Evolutionary conservation across 2,329 filamentous ascomycete genomes (phyloP).

Genomic region (Cercospora sesami): DNA sequence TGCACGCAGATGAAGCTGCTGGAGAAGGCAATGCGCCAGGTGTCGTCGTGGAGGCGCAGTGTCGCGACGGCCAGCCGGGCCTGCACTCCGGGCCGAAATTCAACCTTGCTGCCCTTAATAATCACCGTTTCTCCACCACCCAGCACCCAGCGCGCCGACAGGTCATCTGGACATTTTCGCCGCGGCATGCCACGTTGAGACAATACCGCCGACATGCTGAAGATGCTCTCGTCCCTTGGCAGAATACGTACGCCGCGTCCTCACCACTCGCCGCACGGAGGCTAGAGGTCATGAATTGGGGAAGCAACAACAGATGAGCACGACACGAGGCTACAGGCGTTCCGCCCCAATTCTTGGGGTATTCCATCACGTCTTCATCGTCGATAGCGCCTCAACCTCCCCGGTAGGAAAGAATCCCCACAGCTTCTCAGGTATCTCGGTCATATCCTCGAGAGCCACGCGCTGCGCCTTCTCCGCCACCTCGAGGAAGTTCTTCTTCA

Average conservation of each 20-base stretch:
- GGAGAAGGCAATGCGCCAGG: not conserved
- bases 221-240: not conserved
- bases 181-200: not conserved
- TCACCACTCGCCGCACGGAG: not conserved
- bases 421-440: slow-evolving; percentile 17
- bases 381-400: slow-evolving; percentile 8
- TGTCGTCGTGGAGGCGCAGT: not conserved
- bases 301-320: not conserved
- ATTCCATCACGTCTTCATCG: slow-evolving; percentile 33
- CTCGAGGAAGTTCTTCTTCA: slow-evolving; percentile 20
- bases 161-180: not conserved
- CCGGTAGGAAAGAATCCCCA: slow-evolving; percentile 18
- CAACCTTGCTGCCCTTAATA: not conserved
- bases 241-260: not conserved
- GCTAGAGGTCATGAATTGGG: not conserved
- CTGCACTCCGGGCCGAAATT: not conserved
- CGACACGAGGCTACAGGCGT: not conserved
- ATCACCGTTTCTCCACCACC: not conserved
- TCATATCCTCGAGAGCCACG: slow-evolving; percentile 4
- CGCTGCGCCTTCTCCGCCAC: slow-evolving; percentile 14
- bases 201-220: not conserved
- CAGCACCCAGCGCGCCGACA: not conserved
- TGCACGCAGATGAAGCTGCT: not conserved
- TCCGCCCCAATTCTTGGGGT: not conserved
- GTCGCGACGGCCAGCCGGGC: not conserved